These are phyloP conservation scores for Daphne laureola DNA, from an alignment of 441 rosid species.

Conservation along the genomic window DNA sequence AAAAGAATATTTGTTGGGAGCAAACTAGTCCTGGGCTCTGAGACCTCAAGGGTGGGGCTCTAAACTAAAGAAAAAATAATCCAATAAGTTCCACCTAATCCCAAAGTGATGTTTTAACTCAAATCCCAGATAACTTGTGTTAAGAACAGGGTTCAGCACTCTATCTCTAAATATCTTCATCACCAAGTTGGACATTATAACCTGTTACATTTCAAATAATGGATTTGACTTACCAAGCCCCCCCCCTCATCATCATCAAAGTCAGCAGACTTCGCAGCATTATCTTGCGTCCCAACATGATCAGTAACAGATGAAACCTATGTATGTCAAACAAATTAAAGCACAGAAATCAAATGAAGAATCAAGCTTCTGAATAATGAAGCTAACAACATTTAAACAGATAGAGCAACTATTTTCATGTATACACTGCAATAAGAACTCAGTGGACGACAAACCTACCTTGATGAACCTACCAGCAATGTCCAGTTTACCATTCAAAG, in stretches of 20 bases:
- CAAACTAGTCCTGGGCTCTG: too few species aligned
- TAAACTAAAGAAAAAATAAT: background rate
- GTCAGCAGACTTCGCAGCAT: conserved; percentile 72
- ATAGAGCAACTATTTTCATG: background rate
- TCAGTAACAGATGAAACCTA: conserved; percentile 91
- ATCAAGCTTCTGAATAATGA: background rate
- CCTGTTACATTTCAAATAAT: background rate
- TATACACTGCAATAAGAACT: background rate
- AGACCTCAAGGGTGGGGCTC: too few species aligned
- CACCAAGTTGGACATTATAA: too few species aligned
- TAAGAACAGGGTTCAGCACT: too few species aligned
- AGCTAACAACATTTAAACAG: background rate
- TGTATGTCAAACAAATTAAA: conserved; percentile 5
- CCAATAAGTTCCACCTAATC: too few species aligned
- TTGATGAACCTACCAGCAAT: conserved; percentile 81
- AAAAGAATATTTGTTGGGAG: too few species aligned
- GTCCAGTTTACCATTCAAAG: conserved; percentile 85
- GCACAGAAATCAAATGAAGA: conserved; percentile 1
- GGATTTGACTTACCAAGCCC: conserved; percentile 55
- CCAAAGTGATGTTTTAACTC: too few species aligned
- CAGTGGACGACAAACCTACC: conserved; percentile 31
- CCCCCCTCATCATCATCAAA: conserved; percentile 97
- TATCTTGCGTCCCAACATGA: conserved; percentile 70
- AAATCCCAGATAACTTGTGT: too few species aligned
- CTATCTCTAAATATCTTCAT: too few species aligned